Evolutionary conservation across 75 land plant species (phyloP).

Genomic region (Pinus tabuliformis): DNA sequence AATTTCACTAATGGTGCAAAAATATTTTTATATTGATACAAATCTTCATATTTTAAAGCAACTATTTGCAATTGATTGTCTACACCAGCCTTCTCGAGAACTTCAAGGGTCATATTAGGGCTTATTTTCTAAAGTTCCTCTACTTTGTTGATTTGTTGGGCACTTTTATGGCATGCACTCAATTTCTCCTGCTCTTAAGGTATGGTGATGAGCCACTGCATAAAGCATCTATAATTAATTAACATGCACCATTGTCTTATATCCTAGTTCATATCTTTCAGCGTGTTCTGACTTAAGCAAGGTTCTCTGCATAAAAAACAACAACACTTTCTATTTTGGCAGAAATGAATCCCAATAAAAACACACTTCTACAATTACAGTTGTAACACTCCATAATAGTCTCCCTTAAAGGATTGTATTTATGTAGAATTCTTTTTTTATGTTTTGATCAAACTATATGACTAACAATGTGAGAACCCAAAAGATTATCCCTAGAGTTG

Average conservation of each 20-base stretch:
- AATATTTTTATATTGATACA: constrained; percentile 97
- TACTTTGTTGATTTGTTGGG: constrained; percentile 93
- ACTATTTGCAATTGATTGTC: constrained; percentile 97
- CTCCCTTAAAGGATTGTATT: constrained; percentile 28
- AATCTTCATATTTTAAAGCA: constrained; percentile 91
- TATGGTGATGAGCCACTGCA: constrained; percentile 94
- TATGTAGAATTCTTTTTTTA: constrained; percentile 4
- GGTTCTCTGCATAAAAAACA: constrained; percentile 75
- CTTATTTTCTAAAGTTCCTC: constrained; percentile 97
- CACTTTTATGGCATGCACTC: constrained; percentile 91
- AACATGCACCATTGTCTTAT: constrained; percentile 91
- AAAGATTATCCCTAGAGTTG: no score
- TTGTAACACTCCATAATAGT: constrained; percentile 97
- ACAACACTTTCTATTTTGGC: constrained; percentile 95
- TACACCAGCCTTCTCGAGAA: constrained; percentile 98
- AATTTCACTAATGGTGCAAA: constrained; percentile 95
- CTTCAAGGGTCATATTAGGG: constrained; percentile 91
- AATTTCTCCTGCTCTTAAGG: constrained; percentile 97
- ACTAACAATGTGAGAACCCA: no score
- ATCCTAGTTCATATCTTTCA: constrained; percentile 99
- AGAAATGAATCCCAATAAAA: constrained; percentile 92
- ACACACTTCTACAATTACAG: constrained; percentile 96
- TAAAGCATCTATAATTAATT: constrained; percentile 90
- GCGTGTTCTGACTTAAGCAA: constrained; percentile 62
- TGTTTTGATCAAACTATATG: no score